Percentiles rank a stretch among this genome's conserved stretches.
phyloP scores from a whole-genome alignment of 2,329 filamentous ascomycete species.

The Apiospora phragmitis region DNA sequence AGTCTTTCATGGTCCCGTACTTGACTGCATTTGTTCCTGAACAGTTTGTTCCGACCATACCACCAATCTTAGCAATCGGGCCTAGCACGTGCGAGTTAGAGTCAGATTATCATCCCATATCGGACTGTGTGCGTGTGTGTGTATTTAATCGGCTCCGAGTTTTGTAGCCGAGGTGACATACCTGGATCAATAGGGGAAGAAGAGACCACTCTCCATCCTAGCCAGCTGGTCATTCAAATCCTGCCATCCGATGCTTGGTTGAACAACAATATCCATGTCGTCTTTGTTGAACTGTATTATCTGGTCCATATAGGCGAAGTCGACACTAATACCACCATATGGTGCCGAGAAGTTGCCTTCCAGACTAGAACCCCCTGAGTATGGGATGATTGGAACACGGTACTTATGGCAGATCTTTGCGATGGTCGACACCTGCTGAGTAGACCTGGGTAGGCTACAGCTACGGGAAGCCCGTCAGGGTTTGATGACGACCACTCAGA shows the following conservation, averaged over 20 bases:
- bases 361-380: conserved; percentile 81
- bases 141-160: conserved; percentile 28
- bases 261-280: conserved; percentile 91
- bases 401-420: conserved; percentile 74
- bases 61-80: conserved; percentile 72
- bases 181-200: conserved; percentile 91
- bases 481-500: conserved; percentile 68
- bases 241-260: conserved; percentile 92
- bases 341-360: conserved; percentile 91
- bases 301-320: conserved; percentile 85
- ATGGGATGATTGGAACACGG: conserved; percentile 81
- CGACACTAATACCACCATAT: conserved; percentile 83
- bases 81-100: conserved; percentile 31
- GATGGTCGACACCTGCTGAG: conserved; percentile 59
- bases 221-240: conserved; percentile 72
- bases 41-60: conserved; percentile 80
- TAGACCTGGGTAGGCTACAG: conserved; percentile 65
- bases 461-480: conserved; percentile 60
- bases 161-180: conserved; percentile 27
- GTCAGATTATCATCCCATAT: not conserved
- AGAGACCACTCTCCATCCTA: conserved; percentile 73
- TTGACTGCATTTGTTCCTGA: conserved; percentile 78
- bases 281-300: conserved; percentile 78
- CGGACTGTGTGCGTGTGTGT: not conserved
- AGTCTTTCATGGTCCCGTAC: conserved; percentile 87